Base-by-base conservation (phyloP, 176 grass and related monocot genomes). In the Miscanthus lutarioriparius region DNA sequence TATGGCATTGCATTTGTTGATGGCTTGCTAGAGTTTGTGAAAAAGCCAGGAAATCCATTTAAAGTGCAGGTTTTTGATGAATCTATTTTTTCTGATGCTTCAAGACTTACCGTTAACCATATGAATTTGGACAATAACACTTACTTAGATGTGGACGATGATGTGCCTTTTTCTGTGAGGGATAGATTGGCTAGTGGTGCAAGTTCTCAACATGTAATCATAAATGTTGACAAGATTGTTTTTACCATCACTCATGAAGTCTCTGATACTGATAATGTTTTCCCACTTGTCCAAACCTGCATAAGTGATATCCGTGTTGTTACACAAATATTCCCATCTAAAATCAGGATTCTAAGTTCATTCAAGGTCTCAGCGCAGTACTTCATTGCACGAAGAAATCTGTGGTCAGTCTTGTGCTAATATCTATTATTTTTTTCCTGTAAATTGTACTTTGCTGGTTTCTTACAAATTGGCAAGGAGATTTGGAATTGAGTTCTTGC, bases 41-140 rank as follows among this genome's bases (percentile, higher is more conserved):
- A 87, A 82, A 96, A 91, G 37, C 94, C 94, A 79, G 94, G 94
- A 69, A 96, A 88, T 85, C 86, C 86, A 69, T 96, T 96, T 82
- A 93, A 90, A 75, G 64, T 92, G 70, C 92, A 89, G 81, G 64
- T 93, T 71, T 91, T 93, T 23, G 61, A 96, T 77, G 86, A 89
- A 76, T 82, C 74, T 63, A 30, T 81, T 44, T 85, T 83, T 33
- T 80, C 80, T 58, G 75, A 83, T 92, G 64, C 76, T 86, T 37
- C 40, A 70, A 89, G 80, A 76, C 62, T 80, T 23, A 62, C n/a
- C n/a, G 25, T 80, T 84, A 84, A 83, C 77, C 41, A 80, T 65
- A 35, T 40, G 51, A 77, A 71, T 72, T 80, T 79, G 53, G 51
- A 64, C 54, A 81, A 30, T 82, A 77, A 67, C 70, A 70, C 30